These are phyloP conservation scores for Candida corydali DNA, from an alignment of 805 yeast genomes.

Conservation along the genomic window DNA sequence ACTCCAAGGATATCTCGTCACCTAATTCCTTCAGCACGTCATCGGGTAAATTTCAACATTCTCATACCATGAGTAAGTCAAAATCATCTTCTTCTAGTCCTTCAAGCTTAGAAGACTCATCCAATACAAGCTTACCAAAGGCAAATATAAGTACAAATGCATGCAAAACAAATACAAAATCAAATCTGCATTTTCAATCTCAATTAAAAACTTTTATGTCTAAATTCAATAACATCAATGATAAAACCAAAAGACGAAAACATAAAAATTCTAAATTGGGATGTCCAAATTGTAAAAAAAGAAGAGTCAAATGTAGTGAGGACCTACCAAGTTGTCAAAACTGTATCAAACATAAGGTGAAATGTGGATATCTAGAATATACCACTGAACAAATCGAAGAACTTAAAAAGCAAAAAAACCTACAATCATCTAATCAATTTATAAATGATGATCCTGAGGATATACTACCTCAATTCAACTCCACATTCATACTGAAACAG, in stretches of 20 bases:
- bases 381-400: constrained; percentile 27
- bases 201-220: not conserved
- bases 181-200: not conserved
- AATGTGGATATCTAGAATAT: constrained; percentile 37
- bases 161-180: constrained; percentile 1
- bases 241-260: constrained; percentile 20
- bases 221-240: not conserved
- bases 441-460: not conserved
- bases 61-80: not conserved
- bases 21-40: too few relatives aligned
- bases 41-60: not conserved
- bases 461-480: not conserved
- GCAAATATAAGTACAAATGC: not conserved
- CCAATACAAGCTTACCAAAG: not conserved
- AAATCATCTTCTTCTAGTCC: not conserved
- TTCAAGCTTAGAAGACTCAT: not conserved
- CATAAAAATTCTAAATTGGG: constrained; percentile 39
- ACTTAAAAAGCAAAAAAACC: constrained; percentile 3
- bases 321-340: constrained; percentile 36
- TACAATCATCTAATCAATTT: not conserved
- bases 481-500: too few relatives aligned
- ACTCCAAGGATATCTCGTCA: too few relatives aligned
- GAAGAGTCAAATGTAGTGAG: constrained; percentile 48
- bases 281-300: constrained; percentile 45
- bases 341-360: constrained; percentile 36